Conservation (phyloP, 495 filamentous ascomycete genomes). For the Poronia punctata region DNA sequence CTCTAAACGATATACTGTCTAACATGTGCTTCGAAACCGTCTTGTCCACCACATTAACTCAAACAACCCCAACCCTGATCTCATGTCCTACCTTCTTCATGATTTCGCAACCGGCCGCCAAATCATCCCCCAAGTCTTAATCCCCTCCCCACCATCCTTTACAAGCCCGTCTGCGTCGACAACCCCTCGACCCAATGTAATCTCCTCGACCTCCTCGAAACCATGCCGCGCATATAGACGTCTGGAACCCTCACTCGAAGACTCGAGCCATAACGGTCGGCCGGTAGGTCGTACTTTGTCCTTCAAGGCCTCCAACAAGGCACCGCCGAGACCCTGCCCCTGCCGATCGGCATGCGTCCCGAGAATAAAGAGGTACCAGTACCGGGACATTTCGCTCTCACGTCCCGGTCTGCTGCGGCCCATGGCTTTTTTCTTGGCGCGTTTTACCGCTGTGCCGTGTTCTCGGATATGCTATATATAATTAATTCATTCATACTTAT, state of each 20-base stretch:
- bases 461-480: constrained; percentile 1
- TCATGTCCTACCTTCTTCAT: too few relatives aligned
- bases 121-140: constrained; percentile 5
- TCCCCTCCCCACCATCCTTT: constrained; percentile 3
- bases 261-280: constrained; percentile 8
- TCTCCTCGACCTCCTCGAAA: constrained; percentile 4
- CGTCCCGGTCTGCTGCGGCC: too few relatives aligned
- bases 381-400: constrained; percentile 3
- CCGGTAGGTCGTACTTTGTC: background rate
- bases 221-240: constrained; percentile 6
- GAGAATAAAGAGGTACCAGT: constrained; percentile 10
- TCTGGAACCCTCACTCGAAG: constrained; percentile 2
- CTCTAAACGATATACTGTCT: too few relatives aligned
- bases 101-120: constrained; percentile 8
- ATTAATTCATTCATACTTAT: too few relatives aligned
- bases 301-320: constrained; percentile 6
- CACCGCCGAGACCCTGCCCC: constrained; percentile 5
- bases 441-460: constrained; percentile 1
- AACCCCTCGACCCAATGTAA: background rate
- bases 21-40: too few relatives aligned
- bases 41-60: too few relatives aligned
- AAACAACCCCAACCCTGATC: too few relatives aligned
- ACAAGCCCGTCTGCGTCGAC: constrained; percentile 7
- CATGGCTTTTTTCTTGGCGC: constrained; percentile 4
- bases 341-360: constrained; percentile 3